Conservation (phyloP, 148 eudicot genomes). For the Linanthus parryae region DNA sequence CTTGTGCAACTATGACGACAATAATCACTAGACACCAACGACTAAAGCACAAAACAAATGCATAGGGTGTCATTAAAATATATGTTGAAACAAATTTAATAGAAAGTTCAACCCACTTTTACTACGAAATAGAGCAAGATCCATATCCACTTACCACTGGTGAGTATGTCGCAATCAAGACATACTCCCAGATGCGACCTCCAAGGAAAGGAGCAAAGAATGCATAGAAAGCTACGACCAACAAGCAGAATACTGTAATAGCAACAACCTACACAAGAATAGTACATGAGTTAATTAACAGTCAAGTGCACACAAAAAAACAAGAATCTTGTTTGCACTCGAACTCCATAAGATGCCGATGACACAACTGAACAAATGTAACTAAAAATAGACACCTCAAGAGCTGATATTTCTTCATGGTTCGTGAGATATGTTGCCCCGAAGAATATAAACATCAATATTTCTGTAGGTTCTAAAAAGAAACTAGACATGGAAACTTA, state of each 20-base stretch:
- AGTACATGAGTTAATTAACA: too few species aligned
- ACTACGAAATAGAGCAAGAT: background rate
- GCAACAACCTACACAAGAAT: slow-evolving; percentile 71
- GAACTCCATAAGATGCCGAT: too few species aligned
- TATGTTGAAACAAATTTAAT: background rate
- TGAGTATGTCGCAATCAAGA: slow-evolving; percentile 60
- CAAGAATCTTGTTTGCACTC: too few species aligned
- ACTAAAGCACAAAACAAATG: background rate
- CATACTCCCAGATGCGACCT: slow-evolving; percentile 78
- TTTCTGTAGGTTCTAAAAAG: too few species aligned
- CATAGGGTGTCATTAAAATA: background rate
- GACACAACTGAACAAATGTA: too few species aligned
- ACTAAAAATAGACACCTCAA: too few species aligned
- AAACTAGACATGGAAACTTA: too few species aligned
- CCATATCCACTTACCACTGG: slow-evolving; percentile 69
- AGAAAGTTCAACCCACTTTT: background rate
- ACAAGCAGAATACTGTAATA: slow-evolving; percentile 85
- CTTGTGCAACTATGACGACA: background rate
- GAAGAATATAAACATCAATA: too few species aligned
- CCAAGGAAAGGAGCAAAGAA: slow-evolving; percentile 98
- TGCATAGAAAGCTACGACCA: slow-evolving; percentile 91
- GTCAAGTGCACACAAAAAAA: too few species aligned
- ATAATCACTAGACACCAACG: background rate
- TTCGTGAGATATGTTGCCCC: too few species aligned
- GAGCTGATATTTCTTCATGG: too few species aligned